phyloP scores from a whole-genome alignment of 2,329 filamentous ascomycete genomes.

The Venturia oleaginea region DNA sequence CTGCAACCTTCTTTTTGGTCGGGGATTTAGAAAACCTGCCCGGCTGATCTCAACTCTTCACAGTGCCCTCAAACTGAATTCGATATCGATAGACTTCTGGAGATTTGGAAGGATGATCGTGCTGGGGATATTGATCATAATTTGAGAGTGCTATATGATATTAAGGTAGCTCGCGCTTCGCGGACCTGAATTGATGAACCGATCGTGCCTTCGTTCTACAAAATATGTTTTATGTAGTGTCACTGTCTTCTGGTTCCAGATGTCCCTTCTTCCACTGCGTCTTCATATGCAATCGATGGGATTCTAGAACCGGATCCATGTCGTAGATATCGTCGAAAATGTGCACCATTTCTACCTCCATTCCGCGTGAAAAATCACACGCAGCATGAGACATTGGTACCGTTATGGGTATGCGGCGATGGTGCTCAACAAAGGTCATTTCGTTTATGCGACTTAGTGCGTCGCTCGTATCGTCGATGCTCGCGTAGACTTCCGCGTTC shows the following conservation, averaged over 20 bases:
- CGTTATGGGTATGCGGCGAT: not conserved
- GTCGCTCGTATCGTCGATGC: not conserved
- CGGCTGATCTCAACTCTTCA: too few species aligned
- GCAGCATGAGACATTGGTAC: not conserved
- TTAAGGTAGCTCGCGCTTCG: too few species aligned
- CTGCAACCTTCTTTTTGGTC: too few species aligned
- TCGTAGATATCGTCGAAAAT: not conserved
- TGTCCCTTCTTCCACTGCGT: not conserved
- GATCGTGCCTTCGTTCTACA: too few species aligned
- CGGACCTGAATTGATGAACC: too few species aligned
- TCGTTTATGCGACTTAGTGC: not conserved
- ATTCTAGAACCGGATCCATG: not conserved
- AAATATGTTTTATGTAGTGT: too few species aligned
- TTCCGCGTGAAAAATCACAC: not conserved
- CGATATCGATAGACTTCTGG: too few species aligned
- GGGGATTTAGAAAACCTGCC: too few species aligned
- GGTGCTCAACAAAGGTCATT: not conserved
- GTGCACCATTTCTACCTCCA: not conserved
- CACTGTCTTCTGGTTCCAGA: not conserved
- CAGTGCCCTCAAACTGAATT: too few species aligned
- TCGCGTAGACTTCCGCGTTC: not conserved
- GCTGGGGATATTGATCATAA: too few species aligned
- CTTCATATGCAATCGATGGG: not conserved
- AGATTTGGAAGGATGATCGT: too few species aligned
- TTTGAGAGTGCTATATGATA: too few species aligned